Conservation (phyloP, 2,329 filamentous ascomycete species). For the Pseudogymnoascus sp. region DNA sequence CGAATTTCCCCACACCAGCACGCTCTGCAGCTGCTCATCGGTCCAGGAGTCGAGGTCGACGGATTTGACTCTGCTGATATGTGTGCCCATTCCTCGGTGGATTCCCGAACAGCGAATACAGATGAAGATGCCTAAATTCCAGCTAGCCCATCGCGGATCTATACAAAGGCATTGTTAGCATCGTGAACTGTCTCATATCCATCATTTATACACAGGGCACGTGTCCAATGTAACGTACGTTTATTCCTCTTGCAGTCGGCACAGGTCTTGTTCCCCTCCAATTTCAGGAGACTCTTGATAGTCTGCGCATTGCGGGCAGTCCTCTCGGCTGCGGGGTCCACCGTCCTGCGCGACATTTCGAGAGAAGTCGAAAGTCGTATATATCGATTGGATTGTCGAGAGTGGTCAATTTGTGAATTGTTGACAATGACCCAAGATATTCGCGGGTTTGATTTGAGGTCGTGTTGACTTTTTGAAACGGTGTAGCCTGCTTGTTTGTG, state of each 20-base stretch:
- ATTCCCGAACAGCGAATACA: slow-evolving; percentile 98
- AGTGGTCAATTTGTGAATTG: neutral
- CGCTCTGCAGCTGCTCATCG: slow-evolving; percentile 90
- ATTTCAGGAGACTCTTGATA: slow-evolving; percentile 88
- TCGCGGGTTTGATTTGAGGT: no score
- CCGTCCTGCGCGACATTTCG: slow-evolving; percentile 67
- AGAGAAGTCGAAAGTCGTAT: neutral
- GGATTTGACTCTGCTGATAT: slow-evolving; percentile 96
- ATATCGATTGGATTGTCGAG: neutral
- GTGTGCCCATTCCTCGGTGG: slow-evolving; percentile 96
- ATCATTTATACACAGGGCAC: neutral
- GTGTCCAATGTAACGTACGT: slow-evolving; percentile 47
- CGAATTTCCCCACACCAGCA: slow-evolving; percentile 91
- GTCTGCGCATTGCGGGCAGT: slow-evolving; percentile 89
- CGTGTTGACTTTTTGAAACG: neutral
- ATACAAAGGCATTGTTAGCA: slow-evolving; percentile 21
- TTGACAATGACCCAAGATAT: neutral
- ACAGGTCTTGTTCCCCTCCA: slow-evolving; percentile 93
- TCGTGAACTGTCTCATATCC: neutral
- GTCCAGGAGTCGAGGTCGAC: slow-evolving; percentile 98
- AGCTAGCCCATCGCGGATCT: slow-evolving; percentile 98
- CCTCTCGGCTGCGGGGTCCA: slow-evolving; percentile 73
- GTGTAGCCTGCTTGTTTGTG: slow-evolving; percentile 1
- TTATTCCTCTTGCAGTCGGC: slow-evolving; percentile 99
- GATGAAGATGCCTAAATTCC: slow-evolving; percentile 95